phyloP scores from a whole-genome alignment of 495 filamentous ascomycete species.

The Thozetella sp. region DNA sequence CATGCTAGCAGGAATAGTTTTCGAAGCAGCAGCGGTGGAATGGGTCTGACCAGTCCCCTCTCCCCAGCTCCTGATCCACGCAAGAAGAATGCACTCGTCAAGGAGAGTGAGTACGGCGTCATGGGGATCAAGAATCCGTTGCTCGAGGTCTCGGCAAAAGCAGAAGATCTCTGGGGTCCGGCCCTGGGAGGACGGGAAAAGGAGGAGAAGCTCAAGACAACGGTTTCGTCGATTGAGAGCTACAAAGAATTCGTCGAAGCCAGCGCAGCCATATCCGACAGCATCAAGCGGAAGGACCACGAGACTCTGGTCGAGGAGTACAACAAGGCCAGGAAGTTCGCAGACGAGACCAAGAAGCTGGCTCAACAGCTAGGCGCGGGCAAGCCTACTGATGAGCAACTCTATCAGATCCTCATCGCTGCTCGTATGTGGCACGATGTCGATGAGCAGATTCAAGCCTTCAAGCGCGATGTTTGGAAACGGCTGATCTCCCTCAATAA shows the following conservation, averaged over 20 bases:
- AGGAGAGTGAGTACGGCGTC: conserved; percentile 94
- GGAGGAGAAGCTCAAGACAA: conserved; percentile 79
- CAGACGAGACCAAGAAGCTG: conserved; percentile 71
- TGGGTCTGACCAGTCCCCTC: conserved; percentile 29
- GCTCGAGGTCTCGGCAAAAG: conserved; percentile 86
- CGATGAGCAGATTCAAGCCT: conserved; percentile 75
- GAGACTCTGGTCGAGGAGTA: conserved; percentile 87
- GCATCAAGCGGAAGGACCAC: conserved; percentile 87
- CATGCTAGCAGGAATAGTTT: conserved; percentile 66
- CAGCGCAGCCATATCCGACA: conserved; percentile 73
- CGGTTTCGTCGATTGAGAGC: conserved; percentile 72
- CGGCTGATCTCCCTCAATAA: conserved; percentile 63
- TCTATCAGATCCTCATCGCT: conserved; percentile 82
- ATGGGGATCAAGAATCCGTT: conserved; percentile 85
- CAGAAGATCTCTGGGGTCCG: conserved; percentile 96
- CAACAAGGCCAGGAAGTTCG: conserved; percentile 70
- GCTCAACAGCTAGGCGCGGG: conserved; percentile 53
- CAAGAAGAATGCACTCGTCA: conserved; percentile 86
- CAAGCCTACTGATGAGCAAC: conserved; percentile 65
- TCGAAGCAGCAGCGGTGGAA: conserved; percentile 56
- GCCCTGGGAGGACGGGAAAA: conserved; percentile 90
- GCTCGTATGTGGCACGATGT: conserved; percentile 96
- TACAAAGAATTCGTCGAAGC: conserved; percentile 81
- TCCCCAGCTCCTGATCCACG: conserved; percentile 44
- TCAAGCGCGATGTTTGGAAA: conserved; percentile 89